A percentile compares a stretch with the other conserved stretches of the same genome.
phyloP scores from a whole-genome alignment of 176 grass and related monocot genomes.

The Rhynchospora breviuscula region DNA sequence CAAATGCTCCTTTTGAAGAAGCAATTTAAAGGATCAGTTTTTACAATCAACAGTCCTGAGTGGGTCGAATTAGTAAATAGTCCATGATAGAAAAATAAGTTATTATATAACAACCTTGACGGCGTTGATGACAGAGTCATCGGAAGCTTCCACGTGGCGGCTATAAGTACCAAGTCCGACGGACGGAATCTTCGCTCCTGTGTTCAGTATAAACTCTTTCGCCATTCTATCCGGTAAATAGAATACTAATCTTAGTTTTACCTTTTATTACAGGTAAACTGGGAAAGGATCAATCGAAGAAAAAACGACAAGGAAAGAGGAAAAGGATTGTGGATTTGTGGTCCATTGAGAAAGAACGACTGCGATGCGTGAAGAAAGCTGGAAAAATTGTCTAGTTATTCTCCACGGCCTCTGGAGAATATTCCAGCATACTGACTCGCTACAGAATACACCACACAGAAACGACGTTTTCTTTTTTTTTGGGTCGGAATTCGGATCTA shows the following conservation, averaged over 20 bases:
- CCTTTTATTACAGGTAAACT: background rate
- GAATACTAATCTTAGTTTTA: background rate
- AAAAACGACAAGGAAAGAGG: background rate
- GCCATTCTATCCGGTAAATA: constrained; percentile 21
- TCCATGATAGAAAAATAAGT: background rate
- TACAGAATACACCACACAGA: too few relatives aligned
- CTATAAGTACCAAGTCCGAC: constrained; percentile 76
- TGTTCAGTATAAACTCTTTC: constrained; percentile 60
- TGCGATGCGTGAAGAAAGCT: too few relatives aligned
- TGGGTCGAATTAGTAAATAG: background rate
- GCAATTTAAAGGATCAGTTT: background rate
- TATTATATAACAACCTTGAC: constrained; percentile 38
- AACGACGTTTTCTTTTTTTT: too few relatives aligned
- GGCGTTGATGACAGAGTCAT: constrained; percentile 39
- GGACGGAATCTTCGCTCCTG: constrained; percentile 62
- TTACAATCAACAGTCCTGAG: background rate
- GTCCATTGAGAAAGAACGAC: too few relatives aligned
- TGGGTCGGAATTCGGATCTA: too few relatives aligned
- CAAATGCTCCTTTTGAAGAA: background rate
- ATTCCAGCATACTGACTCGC: too few relatives aligned
- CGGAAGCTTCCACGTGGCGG: constrained; percentile 41
- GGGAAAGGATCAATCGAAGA: background rate
- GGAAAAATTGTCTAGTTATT: too few relatives aligned
- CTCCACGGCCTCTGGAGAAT: too few relatives aligned
- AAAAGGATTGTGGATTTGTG: background rate